phyloP scores from a whole-genome alignment of 371 early-diverging fungal species.

The Neoconidiobolus thromboides region DNA sequence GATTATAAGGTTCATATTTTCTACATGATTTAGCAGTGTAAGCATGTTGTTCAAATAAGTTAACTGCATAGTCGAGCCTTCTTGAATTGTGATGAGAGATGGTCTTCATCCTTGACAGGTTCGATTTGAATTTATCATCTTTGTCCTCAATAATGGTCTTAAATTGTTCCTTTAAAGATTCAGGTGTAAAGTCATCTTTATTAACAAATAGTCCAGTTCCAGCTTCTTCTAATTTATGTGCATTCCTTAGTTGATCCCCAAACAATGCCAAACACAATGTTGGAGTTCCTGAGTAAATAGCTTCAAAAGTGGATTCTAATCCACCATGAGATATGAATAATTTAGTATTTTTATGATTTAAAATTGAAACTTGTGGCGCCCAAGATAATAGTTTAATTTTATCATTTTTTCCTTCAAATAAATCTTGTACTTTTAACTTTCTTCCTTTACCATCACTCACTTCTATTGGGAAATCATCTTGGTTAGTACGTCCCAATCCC shows the following conservation, averaged over 20 bases:
- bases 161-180: neutral
- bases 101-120: neutral
- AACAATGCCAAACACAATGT: constrained; percentile 1
- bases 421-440: neutral
- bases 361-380: constrained; percentile 6
- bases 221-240: neutral
- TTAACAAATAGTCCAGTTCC: neutral
- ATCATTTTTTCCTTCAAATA: neutral
- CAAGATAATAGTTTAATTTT: neutral
- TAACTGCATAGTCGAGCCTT: neutral
- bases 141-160: neutral
- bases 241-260: constrained; percentile 5
- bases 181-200: neutral
- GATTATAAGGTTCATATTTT: neutral
- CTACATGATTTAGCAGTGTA: neutral
- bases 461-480: neutral
- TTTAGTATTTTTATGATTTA: constrained; percentile 2
- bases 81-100: neutral
- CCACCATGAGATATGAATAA: constrained; percentile 7
- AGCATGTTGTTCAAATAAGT: neutral
- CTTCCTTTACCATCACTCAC: neutral
- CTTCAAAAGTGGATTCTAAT: constrained; percentile 2
- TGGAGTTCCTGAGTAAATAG: constrained; percentile 2
- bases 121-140: neutral
- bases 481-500: neutral